Conservation (phyloP, 305 asterid species). For the Solanum hybrid region DNA sequence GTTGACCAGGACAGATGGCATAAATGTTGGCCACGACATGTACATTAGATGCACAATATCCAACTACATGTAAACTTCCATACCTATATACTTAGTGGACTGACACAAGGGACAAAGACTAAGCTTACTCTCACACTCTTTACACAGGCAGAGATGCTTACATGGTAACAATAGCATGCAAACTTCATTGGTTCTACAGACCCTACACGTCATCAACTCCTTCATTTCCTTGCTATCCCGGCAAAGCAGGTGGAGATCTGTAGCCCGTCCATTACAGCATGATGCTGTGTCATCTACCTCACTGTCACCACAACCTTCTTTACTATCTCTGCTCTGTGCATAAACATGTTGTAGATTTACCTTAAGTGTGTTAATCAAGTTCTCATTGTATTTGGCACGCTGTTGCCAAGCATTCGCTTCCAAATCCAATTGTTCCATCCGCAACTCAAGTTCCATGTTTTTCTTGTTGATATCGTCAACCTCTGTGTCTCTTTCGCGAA, state of each 20-base stretch:
- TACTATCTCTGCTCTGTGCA: conserved; percentile 71
- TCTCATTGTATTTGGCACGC: conserved; percentile 67
- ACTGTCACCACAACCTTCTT: conserved; percentile 97
- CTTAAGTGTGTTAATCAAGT: conserved; percentile 62
- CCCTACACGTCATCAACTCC: conserved; percentile 70
- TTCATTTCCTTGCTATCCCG: conserved; percentile 40
- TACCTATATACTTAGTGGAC: conserved; percentile 60
- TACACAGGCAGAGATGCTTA: conserved; percentile 91
- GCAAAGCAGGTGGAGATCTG: conserved; percentile 33
- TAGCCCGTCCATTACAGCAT: conserved; percentile 61
- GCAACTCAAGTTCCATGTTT: conserved; percentile 66
- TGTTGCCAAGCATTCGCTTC: conserved; percentile 91
- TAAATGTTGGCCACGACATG: conserved; percentile 11
- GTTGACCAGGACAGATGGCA: neutral
- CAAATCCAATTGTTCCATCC: conserved; percentile 52
- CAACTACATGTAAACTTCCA: conserved; percentile 72
- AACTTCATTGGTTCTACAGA: conserved; percentile 62
- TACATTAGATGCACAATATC: conserved; percentile 15
- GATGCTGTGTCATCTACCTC: conserved; percentile 91
- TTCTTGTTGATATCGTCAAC: conserved; percentile 65
- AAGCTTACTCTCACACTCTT: conserved; percentile 72
- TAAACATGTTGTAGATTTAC: conserved; percentile 61
- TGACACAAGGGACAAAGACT: conserved; percentile 80
- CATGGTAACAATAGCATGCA: conserved; percentile 90
- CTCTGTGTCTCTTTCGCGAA: conserved; percentile 69